Base-by-base conservation (phyloP, 805 yeast genomes). In the Saccharomycopsis capsularis region DNA sequence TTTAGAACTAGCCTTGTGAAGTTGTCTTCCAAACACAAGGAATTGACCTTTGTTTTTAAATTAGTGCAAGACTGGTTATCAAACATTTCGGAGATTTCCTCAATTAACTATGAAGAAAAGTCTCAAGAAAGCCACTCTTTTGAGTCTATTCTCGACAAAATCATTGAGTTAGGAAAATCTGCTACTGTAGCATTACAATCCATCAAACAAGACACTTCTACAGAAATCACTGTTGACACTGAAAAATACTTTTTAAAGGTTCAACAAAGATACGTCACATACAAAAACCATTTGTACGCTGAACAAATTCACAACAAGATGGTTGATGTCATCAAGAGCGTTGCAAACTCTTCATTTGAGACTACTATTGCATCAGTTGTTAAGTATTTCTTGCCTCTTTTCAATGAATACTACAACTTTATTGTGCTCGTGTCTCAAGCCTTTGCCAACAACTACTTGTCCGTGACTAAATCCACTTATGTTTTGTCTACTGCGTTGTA, bases 101-200 rank as follows among this genome's bases (percentile, higher is more conserved):
- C 18, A 5, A 41, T 16, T 11, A 18, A 32, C 15, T 7, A 27
- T 27, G 23, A 29, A 24, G 3, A 51, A 69, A 3, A 69, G 3
- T n/a, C 23, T 18, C 9, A 68, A 30, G 67, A 60, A 3, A 53
- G 78, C 40, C 88, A 84, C 54, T 42, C 49, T n/a, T 42, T 34
- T n/a, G 47, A 41, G 22, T 22, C 3, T 16, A 34, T 38, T 23
- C 15, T 42, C 5, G 43, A 43, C 15, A 34, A 39, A 18, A 22
- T 43, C 7, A 3, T 50, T 23, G 67, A 72, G 19, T 58, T 85
- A 2, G 70, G 81, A 3, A 76, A 76, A 16, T 72, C 82, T 2
- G 72, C 87, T 18, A 64, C 89, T 47, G 69, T 90, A 27, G 73
- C 82, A 0, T 74, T 85, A 56, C 97, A 90, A 63, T 75, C 76